Evolutionary conservation across 2,329 filamentous ascomycete species (phyloP).

Genomic region (Monascus ruber): DNA sequence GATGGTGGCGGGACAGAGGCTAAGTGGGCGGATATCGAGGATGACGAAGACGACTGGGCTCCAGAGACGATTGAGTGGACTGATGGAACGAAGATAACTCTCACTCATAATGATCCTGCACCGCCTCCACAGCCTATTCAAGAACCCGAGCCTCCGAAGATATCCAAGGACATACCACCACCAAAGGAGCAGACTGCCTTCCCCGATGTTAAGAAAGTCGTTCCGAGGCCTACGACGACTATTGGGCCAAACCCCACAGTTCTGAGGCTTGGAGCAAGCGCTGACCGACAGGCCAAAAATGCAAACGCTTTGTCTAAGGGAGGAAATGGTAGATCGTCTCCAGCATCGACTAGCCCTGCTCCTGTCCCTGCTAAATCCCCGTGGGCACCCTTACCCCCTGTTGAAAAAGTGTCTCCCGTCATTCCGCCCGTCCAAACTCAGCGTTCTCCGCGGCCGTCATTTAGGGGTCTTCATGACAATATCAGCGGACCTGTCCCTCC

Average conservation of each 20-base stretch:
- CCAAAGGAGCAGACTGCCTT: conserved; percentile 12
- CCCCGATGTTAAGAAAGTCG: conserved; percentile 15
- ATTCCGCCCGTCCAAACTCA: conserved; percentile 40
- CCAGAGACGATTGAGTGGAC: conserved; percentile 59
- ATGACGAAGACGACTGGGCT: conserved; percentile 58
- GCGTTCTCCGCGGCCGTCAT: conserved; percentile 38
- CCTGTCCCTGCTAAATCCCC: conserved; percentile 73
- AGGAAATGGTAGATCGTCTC: conserved; percentile 41
- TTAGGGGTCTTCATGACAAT: conserved; percentile 48
- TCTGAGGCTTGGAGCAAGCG: conserved; percentile 36
- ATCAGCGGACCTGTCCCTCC: conserved; percentile 43
- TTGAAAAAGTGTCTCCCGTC: conserved; percentile 66
- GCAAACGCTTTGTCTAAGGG: conserved; percentile 37
- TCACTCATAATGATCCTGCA: conserved; percentile 34
- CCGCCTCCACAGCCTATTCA: conserved; percentile 9
- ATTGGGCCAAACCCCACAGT: conserved; percentile 40
- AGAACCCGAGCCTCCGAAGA: conserved; percentile 8
- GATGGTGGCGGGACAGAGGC: conserved; percentile 51
- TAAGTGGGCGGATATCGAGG: conserved; percentile 60
- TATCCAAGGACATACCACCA: conserved; percentile 12
- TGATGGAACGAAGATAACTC: conserved; percentile 54
- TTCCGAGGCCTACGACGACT: conserved; percentile 30
- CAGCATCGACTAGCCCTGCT: conserved; percentile 33
- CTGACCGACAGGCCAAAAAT: conserved; percentile 35
- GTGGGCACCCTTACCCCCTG: conserved; percentile 76